Evolutionary conservation across 2,329 filamentous ascomycete species (phyloP), one percentile per base, ranked within the genome.

Genomic region (Claviceps digitariae): DNA sequence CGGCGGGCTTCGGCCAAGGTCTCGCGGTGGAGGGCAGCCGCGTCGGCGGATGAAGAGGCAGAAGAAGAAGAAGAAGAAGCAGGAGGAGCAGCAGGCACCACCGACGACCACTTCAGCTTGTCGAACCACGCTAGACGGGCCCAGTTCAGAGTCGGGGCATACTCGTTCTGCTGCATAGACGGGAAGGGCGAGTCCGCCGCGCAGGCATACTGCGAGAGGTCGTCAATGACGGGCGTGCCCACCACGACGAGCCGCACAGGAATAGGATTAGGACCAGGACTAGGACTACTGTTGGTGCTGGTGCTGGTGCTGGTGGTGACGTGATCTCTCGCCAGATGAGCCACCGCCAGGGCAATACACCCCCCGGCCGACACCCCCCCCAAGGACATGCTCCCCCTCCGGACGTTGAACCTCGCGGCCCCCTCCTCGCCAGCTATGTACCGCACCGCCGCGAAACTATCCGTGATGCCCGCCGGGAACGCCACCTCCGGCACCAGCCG

Each of bases 401-500:
- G 59, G 56, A 73, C 67, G 55, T 67, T 67, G 62, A 74, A 74
- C 4, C 53, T 48, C 17, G 61, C 50, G 1, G 63, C 62, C 20
- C 68, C 69, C 10, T 67, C 59, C 12, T 59, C 53, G 54, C 68
- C 62, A 31, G 27, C 27, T 1, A 73, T 62, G 58, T 72, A 68
- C 54, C 69, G 62, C 36, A 77, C 58, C 2, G 70, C 72, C 7
- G 69, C 70, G 61, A 72, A 77, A 50, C 70, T 70, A 62, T 79
- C 76, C n/a, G 72, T 68, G 20, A 74, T 67, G 31, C 66, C 67
- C 15, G 69, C 68, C n/a, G 76, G 76, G 54, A 74, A 77, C 5
- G 70, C 63, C 56, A 70, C 60, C 60, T 78, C 74, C 9, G 76
- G 76, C 0, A 75, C 72, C 1, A 77, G 68, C 4, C 75, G 70